Evolutionary conservation across 495 filamentous ascomycete genomes (phyloP).

Genomic region (Filosporella fistucella): DNA sequence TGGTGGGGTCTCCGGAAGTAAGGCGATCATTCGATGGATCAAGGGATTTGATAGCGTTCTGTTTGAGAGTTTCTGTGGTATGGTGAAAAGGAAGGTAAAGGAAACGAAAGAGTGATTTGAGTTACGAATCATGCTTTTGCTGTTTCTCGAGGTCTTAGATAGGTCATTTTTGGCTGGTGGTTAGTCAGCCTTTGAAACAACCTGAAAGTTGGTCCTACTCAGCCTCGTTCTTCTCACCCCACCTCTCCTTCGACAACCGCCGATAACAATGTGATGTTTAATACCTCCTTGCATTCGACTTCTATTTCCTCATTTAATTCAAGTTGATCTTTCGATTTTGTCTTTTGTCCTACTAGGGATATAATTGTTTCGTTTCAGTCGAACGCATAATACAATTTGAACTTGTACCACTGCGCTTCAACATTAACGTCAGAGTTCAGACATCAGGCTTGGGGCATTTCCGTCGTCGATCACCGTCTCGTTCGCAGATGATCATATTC

Average conservation of each 20-base stretch:
- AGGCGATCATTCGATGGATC: slow-evolving; percentile 63
- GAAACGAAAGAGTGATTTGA: neutral
- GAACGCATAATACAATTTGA: too few species aligned
- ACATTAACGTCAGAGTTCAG: too few species aligned
- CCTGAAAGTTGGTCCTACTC: neutral
- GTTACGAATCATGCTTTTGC: neutral
- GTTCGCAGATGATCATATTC: too few species aligned
- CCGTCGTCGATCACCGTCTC: too few species aligned
- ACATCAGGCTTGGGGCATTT: too few species aligned
- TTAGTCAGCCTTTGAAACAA: neutral
- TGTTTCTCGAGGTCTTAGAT: neutral
- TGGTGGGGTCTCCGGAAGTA: neutral
- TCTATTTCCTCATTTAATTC: neutral
- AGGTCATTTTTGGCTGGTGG: neutral
- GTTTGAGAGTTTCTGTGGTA: slow-evolving; percentile 87
- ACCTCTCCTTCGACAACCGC: neutral
- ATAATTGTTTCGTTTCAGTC: too few species aligned
- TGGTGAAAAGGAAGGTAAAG: slow-evolving; percentile 47
- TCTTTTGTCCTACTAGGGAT: too few species aligned
- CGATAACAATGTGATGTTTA: too few species aligned
- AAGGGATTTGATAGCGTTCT: slow-evolving; percentile 68
- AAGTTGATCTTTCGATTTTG: too few species aligned
- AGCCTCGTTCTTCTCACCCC: neutral
- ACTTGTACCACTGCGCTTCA: too few species aligned
- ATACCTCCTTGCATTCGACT: neutral